phyloP scores from a whole-genome alignment of 768 basidiomycete genomes.

The Tubosaeta sp. region DNA sequence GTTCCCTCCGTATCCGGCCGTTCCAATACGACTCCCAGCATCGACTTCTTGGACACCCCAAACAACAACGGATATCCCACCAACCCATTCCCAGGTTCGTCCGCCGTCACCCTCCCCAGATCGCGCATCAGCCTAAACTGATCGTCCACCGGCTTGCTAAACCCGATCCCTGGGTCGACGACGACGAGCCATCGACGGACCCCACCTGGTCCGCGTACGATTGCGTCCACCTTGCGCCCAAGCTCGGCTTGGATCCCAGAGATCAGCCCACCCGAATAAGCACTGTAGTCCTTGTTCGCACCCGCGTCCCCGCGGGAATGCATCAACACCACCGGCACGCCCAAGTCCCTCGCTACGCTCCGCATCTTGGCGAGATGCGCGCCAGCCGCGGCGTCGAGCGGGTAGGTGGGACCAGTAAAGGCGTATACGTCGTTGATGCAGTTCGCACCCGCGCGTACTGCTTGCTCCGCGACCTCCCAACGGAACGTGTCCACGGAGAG shows the following conservation, averaged over 20 bases:
- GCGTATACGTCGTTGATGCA: constrained; percentile 93
- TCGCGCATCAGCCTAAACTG: constrained; percentile 67
- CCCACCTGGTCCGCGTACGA: constrained; percentile 66
- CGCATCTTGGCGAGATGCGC: constrained; percentile 59
- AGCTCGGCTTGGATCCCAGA: constrained; percentile 70
- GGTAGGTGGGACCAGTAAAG: constrained; percentile 62
- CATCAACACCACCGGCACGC: constrained; percentile 87
- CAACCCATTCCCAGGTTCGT: constrained; percentile 44
- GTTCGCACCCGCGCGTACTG: constrained; percentile 79
- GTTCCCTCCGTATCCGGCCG: constrained; percentile 35
- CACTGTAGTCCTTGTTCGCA: constrained; percentile 59
- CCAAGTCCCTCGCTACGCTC: constrained; percentile 52
- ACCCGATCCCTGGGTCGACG: constrained; percentile 90
- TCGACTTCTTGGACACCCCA: constrained; percentile 81
- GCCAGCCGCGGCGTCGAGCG: constrained; percentile 28
- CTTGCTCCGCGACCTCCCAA: constrained; percentile 25
- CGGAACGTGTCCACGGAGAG: constrained; percentile 30
- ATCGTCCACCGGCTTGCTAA: constrained; percentile 78
- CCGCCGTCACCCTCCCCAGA: constrained; percentile 43
- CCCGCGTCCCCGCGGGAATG: constrained; percentile 88
- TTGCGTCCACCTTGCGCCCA: constrained; percentile 57
- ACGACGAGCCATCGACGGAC: constrained; percentile 86
- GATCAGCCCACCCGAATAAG: constrained; percentile 50
- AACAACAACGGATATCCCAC: constrained; percentile 64
- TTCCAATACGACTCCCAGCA: constrained; percentile 65